These are phyloP conservation scores for Lantana camara DNA, from an alignment of 257 asterid species.

Conservation along the genomic window DNA sequence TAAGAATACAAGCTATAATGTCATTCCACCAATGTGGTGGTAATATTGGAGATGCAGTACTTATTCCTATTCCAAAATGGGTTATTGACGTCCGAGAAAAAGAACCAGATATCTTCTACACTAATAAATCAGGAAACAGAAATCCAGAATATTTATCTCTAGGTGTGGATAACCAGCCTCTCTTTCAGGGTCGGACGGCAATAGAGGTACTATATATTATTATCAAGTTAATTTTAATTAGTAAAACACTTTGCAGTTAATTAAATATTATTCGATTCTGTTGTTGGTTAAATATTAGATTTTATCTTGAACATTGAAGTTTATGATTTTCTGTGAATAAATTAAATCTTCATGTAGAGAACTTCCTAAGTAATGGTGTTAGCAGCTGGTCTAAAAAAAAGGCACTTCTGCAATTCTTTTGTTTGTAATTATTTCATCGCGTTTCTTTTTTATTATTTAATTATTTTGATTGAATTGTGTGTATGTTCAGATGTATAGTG, in stretches of 20 bases:
- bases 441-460: background rate
- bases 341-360: too few relatives aligned
- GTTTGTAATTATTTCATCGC: too few relatives aligned
- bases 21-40: conserved; percentile 96
- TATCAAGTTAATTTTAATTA: too few relatives aligned
- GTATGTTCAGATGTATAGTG: conserved; percentile 60
- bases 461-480: conserved; percentile 1
- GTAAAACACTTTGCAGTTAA: too few relatives aligned
- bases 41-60: conserved; percentile 69
- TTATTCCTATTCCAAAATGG: conserved; percentile 73
- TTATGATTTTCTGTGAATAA: too few relatives aligned
- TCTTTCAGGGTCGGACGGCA: conserved; percentile 72
- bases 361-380: too few relatives aligned
- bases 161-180: conserved; percentile 65
- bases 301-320: too few relatives aligned
- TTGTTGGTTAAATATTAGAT: too few relatives aligned
- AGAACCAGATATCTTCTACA: conserved; percentile 67
- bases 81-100: conserved; percentile 48
- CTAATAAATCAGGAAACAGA: conserved; percentile 53
- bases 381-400: too few relatives aligned
- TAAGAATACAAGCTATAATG: conserved; percentile 77
- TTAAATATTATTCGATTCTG: too few relatives aligned
- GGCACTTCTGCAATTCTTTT: too few relatives aligned
- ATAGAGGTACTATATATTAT: too few relatives aligned
- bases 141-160: conserved; percentile 69